Evolutionary conservation across 1,284 basidiomycete species (phyloP).

Genomic region (Ganoderma lingzhi): DNA sequence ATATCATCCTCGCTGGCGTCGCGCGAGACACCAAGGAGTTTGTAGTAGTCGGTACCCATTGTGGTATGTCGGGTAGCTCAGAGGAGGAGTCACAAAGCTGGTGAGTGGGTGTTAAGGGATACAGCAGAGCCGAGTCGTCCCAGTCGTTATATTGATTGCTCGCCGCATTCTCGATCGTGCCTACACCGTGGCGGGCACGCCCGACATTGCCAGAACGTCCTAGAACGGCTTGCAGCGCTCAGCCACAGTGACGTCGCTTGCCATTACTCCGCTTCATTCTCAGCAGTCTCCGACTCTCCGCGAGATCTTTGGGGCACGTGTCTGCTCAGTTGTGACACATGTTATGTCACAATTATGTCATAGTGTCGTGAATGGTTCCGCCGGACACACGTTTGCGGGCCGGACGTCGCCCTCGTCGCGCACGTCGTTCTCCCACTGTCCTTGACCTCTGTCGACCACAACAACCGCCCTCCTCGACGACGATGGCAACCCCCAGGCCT

Average conservation of each 20-base stretch:
- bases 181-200: slow-evolving; percentile 13
- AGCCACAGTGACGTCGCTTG: slow-evolving; percentile 36
- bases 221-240: slow-evolving; percentile 29
- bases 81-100: slow-evolving; percentile 11
- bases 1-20: slow-evolving; percentile 73
- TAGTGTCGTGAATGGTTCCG: neutral
- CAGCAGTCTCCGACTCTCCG: slow-evolving; percentile 1
- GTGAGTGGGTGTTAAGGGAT: slow-evolving; percentile 12
- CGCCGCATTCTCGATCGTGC: slow-evolving; percentile 27
- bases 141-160: slow-evolving; percentile 23
- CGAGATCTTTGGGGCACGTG: slow-evolving; percentile 22
- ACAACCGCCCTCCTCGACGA: slow-evolving; percentile 10
- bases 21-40: slow-evolving; percentile 77
- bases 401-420: slow-evolving; percentile 21
- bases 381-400: slow-evolving; percentile 21
- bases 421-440: slow-evolving; percentile 15
- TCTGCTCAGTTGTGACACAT: slow-evolving; percentile 14
- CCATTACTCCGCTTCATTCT: slow-evolving; percentile 21
- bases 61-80: slow-evolving; percentile 14
- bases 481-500: slow-evolving; percentile 9
- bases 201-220: slow-evolving; percentile 36
- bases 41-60: slow-evolving; percentile 89
- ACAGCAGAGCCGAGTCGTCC: slow-evolving; percentile 7
- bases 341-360: slow-evolving; percentile 12
- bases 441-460: slow-evolving; percentile 28